Evolutionary conservation across 2,329 filamentous ascomycete species (phyloP).

Genomic region (Fusarium lateritium): DNA sequence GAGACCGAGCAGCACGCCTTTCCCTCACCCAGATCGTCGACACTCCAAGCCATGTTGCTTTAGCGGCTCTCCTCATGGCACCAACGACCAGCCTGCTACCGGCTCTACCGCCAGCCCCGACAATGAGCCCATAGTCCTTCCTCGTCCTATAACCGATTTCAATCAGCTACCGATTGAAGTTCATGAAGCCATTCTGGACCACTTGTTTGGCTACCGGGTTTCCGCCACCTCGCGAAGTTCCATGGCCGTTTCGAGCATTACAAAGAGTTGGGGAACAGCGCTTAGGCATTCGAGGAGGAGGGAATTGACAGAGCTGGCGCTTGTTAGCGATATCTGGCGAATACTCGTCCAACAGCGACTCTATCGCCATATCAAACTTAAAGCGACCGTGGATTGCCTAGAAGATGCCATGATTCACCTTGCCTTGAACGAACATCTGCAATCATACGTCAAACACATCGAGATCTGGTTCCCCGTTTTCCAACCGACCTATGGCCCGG

Average conservation of each 20-base stretch:
- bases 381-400: conserved; percentile 76
- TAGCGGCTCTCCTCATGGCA: conserved; percentile 43
- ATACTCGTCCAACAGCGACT: conserved; percentile 78
- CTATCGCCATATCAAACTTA: conserved; percentile 82
- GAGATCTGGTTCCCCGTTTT: conserved; percentile 86
- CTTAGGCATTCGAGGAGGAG: conserved; percentile 77
- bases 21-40: conserved; percentile 68
- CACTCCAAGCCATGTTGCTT: conserved; percentile 50
- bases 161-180: conserved; percentile 76
- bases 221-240: conserved; percentile 72
- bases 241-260: conserved; percentile 66
- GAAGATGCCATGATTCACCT: conserved; percentile 74
- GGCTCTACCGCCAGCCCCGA: conserved; percentile 36
- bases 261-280: conserved; percentile 74
- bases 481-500: conserved; percentile 66
- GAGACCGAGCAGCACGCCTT: conserved; percentile 73
- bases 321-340: conserved; percentile 76
- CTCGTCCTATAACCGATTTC: conserved; percentile 55
- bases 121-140: conserved; percentile 35
- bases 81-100: conserved; percentile 33
- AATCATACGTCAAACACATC: conserved; percentile 77
- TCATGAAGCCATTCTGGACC: conserved; percentile 79
- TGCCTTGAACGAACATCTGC: conserved; percentile 69
- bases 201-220: conserved; percentile 78
- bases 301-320: conserved; percentile 75